Conservation (phyloP, 352 stramenopile species). For the Aphanomyces stellatus region DNA sequence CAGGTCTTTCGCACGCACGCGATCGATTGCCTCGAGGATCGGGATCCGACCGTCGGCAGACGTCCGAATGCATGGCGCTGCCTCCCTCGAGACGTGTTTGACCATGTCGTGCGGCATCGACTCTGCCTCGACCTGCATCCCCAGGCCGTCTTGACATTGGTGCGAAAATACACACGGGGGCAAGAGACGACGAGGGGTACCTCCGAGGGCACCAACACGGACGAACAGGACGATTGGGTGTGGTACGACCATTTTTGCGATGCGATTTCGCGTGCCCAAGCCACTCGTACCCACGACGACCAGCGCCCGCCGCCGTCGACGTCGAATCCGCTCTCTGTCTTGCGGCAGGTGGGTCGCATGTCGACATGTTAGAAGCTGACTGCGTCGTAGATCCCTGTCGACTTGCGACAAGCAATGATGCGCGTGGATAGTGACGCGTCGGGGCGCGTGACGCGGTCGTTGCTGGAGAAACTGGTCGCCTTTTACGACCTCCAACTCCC, state of each 20-base stretch:
- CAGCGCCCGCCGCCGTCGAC: not conserved
- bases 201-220: too few species aligned
- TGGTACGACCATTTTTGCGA: conserved; percentile 61
- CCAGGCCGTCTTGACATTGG: conserved; percentile 56
- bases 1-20: conserved; percentile 35
- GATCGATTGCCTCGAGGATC: too few species aligned
- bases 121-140: conserved; percentile 14
- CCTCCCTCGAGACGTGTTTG: conserved; percentile 20
- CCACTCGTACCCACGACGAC: not conserved
- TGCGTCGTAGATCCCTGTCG: not conserved
- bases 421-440: not conserved
- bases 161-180: conserved; percentile 33
- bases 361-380: not conserved
- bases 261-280: conserved; percentile 21
- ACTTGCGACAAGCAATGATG: conserved; percentile 3
- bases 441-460: not conserved
- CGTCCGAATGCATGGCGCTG: not conserved
- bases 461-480: not conserved
- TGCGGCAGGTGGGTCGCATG: not conserved
- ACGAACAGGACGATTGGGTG: conserved; percentile 21
- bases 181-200: too few species aligned
- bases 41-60: not conserved
- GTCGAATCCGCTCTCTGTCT: not conserved
- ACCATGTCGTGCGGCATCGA: conserved; percentile 19
- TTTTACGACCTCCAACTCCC: conserved; percentile 6